Percentiles rank a stretch among this genome's conserved stretches.
Conservation (phyloP, 441 rosid genomes). For the Biscutella laevigata region DNA sequence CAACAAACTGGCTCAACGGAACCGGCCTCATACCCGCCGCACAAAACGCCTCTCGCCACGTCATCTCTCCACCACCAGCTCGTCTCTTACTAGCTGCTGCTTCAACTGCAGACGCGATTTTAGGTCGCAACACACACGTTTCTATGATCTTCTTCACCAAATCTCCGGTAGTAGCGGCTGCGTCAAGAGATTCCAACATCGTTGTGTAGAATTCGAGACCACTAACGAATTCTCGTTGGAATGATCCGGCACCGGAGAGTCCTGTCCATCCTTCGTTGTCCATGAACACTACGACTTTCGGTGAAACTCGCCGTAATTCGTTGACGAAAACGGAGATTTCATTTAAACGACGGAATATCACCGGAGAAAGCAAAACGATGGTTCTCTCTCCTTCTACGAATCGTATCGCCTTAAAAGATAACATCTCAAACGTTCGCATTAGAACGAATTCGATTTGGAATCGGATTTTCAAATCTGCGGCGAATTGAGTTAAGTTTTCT, state of each 20-base stretch:
- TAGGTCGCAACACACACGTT: constrained; percentile 42
- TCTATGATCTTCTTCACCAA: constrained; percentile 61
- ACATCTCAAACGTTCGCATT: constrained; percentile 48
- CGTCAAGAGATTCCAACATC: constrained; percentile 75
- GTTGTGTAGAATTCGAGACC: constrained; percentile 53
- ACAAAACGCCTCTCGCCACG: constrained; percentile 59
- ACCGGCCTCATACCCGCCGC: constrained; percentile 66
- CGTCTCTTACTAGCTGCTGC: constrained; percentile 35
- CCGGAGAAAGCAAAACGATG: constrained; percentile 49
- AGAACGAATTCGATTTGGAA: constrained; percentile 64
- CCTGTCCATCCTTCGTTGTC: constrained; percentile 63
- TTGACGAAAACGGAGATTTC: constrained; percentile 36
- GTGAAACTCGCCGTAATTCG: constrained; percentile 46
- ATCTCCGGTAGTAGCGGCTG: constrained; percentile 26
- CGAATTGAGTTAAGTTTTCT: constrained; percentile 63
- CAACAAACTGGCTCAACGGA: constrained; percentile 61
- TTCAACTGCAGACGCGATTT: constrained; percentile 43
- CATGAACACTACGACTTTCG: constrained; percentile 50
- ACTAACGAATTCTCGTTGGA: constrained; percentile 52
- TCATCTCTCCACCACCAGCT: constrained; percentile 18
- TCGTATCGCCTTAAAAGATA: constrained; percentile 54
- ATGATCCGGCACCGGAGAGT: constrained; percentile 36
- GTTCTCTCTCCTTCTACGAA: constrained; percentile 56
- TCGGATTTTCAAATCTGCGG: constrained; percentile 54
- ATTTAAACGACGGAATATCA: constrained; percentile 46